phyloP scores from a whole-genome alignment of 2,329 filamentous ascomycete species.

The Sclerotinia sclerotiorum region DNA sequence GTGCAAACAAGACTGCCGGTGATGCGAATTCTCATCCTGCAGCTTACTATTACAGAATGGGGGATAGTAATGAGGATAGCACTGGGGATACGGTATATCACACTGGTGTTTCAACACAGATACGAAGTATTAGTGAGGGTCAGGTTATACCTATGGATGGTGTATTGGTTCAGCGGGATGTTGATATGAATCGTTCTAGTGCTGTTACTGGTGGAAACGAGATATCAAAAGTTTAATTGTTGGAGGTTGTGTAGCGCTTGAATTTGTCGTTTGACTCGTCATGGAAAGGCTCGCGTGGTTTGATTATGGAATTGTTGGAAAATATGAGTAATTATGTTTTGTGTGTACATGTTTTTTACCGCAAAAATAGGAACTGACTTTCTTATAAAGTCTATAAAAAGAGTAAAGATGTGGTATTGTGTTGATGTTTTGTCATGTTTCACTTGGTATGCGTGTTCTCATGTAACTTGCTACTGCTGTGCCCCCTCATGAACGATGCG shows the following conservation, averaged over 20 bases:
- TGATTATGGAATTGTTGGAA: neutral
- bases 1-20: neutral
- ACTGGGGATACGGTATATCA: neutral
- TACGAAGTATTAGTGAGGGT: neutral
- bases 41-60: neutral
- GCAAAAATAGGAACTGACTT: neutral
- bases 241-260: neutral
- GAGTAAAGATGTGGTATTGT: no score
- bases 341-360: neutral
- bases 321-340: neutral
- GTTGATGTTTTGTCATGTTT: no score
- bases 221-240: neutral
- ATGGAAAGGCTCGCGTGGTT: neutral
- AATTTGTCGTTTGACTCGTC: neutral
- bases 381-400: neutral
- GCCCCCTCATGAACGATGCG: no score
- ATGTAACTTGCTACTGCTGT: no score
- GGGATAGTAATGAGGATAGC: neutral
- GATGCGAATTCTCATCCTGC: neutral
- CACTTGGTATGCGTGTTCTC: no score
- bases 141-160: neutral
- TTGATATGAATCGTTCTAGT: neutral
- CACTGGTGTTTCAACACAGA: neutral
- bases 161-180: neutral
- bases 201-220: neutral